Evolutionary conservation across 1,284 basidiomycete genomes (phyloP).

Genomic region (Phellinidium pouzarii): DNA sequence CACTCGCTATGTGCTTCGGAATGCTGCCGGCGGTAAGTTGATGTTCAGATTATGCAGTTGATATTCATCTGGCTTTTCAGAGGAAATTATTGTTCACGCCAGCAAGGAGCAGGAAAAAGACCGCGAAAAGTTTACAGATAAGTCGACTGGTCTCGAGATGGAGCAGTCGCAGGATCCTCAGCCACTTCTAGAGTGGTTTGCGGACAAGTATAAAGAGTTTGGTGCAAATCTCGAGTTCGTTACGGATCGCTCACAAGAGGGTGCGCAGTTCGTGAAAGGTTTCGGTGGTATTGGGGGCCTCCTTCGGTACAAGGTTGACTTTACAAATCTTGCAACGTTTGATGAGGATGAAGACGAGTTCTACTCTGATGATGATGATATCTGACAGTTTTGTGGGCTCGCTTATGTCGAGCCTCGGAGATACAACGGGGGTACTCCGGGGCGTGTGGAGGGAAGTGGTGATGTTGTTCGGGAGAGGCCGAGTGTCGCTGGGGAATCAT

Average conservation of each 20-base stretch:
- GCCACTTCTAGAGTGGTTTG: conserved; percentile 93
- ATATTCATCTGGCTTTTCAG: conserved; percentile 33
- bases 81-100: conserved; percentile 76
- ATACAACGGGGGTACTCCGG: conserved; percentile 27
- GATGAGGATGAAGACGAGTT: conserved; percentile 83
- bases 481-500: conserved; percentile 45
- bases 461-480: conserved; percentile 33
- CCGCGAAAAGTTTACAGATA: conserved; percentile 91
- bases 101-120: conserved; percentile 85
- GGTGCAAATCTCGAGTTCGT: conserved; percentile 92
- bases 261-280: conserved; percentile 97
- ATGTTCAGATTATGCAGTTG: not conserved
- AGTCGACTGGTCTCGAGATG: conserved; percentile 94
- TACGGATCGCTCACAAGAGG: conserved; percentile 91
- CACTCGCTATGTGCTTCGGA: conserved; percentile 79
- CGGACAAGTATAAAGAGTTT: conserved; percentile 97
- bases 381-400: conserved; percentile 83
- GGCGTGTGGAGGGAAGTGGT: conserved; percentile 30
- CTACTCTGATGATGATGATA: conserved; percentile 71
- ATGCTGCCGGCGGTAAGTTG: conserved; percentile 76
- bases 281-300: conserved; percentile 98
- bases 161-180: conserved; percentile 78
- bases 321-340: conserved; percentile 65
- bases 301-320: conserved; percentile 93
- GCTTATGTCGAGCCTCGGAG: conserved; percentile 54